These are phyloP conservation scores for Calonectria pseudoreteaudii DNA, from an alignment of 2,329 filamentous ascomycete species.

Conservation along the genomic window DNA sequence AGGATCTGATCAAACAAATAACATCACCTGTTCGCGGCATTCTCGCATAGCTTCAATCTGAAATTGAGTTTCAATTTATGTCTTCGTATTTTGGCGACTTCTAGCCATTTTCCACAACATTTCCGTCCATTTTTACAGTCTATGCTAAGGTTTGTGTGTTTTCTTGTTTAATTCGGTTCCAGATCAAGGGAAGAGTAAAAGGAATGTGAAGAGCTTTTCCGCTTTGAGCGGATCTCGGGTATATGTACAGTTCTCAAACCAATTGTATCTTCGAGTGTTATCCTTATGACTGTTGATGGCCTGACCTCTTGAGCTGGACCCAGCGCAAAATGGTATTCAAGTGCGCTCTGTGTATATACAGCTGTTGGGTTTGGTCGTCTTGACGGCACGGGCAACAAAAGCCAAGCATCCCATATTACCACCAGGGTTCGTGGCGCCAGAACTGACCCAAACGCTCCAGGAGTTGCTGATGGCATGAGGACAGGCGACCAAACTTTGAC, in stretches of 20 bases:
- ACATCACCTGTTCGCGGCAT: background rate
- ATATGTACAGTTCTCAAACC: background rate
- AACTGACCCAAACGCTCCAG: background rate
- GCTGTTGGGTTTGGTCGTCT: background rate
- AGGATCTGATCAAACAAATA: background rate
- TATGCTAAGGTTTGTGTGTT: background rate
- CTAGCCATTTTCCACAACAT: background rate
- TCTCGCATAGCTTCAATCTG: background rate
- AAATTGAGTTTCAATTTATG: background rate
- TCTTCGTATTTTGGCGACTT: background rate
- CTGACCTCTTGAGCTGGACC: too few species aligned
- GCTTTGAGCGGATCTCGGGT: background rate
- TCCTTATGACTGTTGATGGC: background rate
- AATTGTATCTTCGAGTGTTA: background rate
- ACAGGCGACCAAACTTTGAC: background rate
- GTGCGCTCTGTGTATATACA: constrained; percentile 2
- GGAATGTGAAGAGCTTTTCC: background rate
- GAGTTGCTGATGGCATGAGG: background rate
- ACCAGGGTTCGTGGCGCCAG: background rate
- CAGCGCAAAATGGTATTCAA: background rate
- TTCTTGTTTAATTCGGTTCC: background rate
- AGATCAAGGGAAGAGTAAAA: background rate
- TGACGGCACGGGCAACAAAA: background rate
- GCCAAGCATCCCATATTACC: background rate
- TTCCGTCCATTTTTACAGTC: background rate